Evolutionary conservation across 768 basidiomycete species (phyloP), one percentile per base, ranked within the genome.

Genomic region (Phlebiopsis flavidoalba): DNA sequence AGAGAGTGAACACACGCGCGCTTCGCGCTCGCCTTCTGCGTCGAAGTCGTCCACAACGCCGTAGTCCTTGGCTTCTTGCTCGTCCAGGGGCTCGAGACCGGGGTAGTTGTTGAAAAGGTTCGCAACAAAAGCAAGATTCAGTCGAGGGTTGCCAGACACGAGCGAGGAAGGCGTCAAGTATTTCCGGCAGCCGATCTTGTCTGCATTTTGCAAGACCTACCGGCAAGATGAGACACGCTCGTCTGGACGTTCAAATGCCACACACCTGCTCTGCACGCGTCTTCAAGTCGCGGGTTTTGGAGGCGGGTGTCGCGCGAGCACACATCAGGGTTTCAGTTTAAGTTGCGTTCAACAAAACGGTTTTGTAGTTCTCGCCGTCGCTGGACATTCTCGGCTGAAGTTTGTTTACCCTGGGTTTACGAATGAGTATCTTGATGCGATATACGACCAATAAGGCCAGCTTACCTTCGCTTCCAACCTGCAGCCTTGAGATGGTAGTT

Each of bases 21-120:
- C 97, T 73, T 98, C 97, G 51, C 97, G 87, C 73, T 99, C 97
- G 62, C 97, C 97, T 73, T 99, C 97, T 0, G 96, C 97, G 63
- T 99, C 97, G 67, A 99, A 99, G 76, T 98, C 97, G 69, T 98
- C 96, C 37, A 99, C 83, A 0, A 79, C 84, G 22, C 91, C 91
- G 61, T 92, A 92, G 66, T 91, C 90, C 63, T 96, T 94, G 5
- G 90, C 90, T 71, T 98, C 95, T 70, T 93, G 84, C 69, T 95
- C 94, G 70, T 96, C 95, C 49, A 98, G 83, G 1, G 96, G 96
- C 63, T 84, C 97, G 35, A 98, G 87, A 0, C 96, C 93, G 0
- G 96, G 97, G 75, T 91, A 87, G 1, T 93, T 98, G 79, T 99
- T 99, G 84, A 99, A 99, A 57, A 99, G 83, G 75, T 98, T 96